Conservation (phyloP, 352 stramenopile species). For the Pythium rishiriense region DNA sequence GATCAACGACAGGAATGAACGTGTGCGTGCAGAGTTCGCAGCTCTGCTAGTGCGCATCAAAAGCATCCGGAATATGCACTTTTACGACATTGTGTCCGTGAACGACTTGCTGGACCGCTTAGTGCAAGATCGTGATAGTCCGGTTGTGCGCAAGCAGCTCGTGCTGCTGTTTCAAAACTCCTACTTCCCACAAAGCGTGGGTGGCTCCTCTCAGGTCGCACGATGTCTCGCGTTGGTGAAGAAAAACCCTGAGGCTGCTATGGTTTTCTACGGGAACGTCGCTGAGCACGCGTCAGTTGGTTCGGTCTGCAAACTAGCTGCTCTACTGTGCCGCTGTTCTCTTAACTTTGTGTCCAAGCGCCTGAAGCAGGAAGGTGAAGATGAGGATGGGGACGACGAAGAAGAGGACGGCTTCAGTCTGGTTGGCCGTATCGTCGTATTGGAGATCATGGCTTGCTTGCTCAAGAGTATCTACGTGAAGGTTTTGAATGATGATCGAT, state of each 20-base stretch:
- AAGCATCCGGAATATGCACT: constrained; percentile 85
- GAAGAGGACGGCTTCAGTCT: constrained; percentile 70
- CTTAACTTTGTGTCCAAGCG: constrained; percentile 76
- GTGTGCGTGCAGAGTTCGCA: constrained; percentile 76
- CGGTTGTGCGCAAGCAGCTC: constrained; percentile 70
- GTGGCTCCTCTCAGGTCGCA: constrained; percentile 78
- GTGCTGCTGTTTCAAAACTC: constrained; percentile 85
- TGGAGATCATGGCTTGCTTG: constrained; percentile 73
- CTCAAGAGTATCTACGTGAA: constrained; percentile 75
- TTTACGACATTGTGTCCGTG: constrained; percentile 84
- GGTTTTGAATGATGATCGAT: constrained; percentile 65
- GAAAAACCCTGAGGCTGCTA: constrained; percentile 77
- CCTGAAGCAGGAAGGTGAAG: constrained; percentile 53
- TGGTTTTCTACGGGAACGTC: constrained; percentile 84
- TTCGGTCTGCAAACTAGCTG: constrained; percentile 81
- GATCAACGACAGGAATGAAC: constrained; percentile 85
- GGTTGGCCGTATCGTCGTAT: constrained; percentile 68
- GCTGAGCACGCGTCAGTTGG: constrained; percentile 73
- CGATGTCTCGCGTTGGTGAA: constrained; percentile 77
- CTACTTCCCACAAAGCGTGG: constrained; percentile 84
- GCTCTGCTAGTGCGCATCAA: constrained; percentile 84
- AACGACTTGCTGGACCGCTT: constrained; percentile 76
- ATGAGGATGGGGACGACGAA: constrained; percentile 66
- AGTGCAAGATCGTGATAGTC: constrained; percentile 59
- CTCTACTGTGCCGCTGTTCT: constrained; percentile 72